Base-by-base conservation (phyloP, 2,329 filamentous ascomycete species). In the Gnomoniopsis sp. region DNA sequence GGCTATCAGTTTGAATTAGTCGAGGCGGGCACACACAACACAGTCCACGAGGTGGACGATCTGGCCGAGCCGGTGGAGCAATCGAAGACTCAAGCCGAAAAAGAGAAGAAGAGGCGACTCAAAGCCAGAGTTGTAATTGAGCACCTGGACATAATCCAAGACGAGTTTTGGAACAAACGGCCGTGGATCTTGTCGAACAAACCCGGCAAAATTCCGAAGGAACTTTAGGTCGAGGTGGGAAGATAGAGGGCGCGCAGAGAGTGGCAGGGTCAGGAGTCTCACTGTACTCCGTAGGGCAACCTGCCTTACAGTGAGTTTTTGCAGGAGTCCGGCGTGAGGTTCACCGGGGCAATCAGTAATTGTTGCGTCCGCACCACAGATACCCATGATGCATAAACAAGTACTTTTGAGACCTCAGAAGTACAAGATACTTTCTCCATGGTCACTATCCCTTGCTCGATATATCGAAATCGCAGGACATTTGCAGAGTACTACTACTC, bases 141-240 rank as follows among this genome's bases (percentile, higher is more conserved):
- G 69, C 92, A 98, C 77, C 75, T 95, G 60, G 95, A 99, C 75
- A 90, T 99, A 67, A 98, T 99, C 74, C 92, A 89, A 67, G 91
- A 98, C 72, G 89, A 91, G 3, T 99, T 99, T 70, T 99, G 95
- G 95, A 82, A 91, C 63, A 82, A 81, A 67, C 81, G 93, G 69
- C 92, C 93, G 1, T 98, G 93, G 91, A 79, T 95, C 58, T 70
- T 93, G 55, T 90, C 88, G 1, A 88, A 88, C 63, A 89, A 86
- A 71, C 88, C 88, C 6, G 88, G 88, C 22, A 88, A 84, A 68
- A 77, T 88, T 65, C 86, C 86, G n/a, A 86, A 85, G 68, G 81
- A 85, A 30, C 26, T 4, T 30, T 4, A 30, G 70, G 76, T 75
- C 55, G 70, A 64, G 64, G 8, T 19, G 15, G 33, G 3, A 12